Percentiles rank a stretch among this genome's conserved stretches.
These are phyloP conservation scores for Cytospora paraplurivora DNA, from an alignment of 2,329 filamentous ascomycete species.

Conservation along the genomic window DNA sequence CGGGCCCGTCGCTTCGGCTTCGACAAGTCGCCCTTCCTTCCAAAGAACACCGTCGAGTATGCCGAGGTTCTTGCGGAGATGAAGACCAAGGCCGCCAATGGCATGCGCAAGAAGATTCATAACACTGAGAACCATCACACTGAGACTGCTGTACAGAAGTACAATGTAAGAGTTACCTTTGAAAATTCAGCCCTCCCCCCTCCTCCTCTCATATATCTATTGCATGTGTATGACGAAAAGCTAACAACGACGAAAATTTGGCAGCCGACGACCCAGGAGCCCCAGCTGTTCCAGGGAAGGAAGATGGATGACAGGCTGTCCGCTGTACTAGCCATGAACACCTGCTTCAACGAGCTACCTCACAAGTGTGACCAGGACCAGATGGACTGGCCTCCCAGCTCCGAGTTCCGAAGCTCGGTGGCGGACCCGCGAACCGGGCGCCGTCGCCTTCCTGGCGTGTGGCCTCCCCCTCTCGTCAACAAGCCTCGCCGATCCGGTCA, in stretches of 20 bases:
- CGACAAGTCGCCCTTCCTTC: slow-evolving; percentile 15
- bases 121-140: slow-evolving; percentile 15
- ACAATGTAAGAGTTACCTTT: slow-evolving; percentile 1
- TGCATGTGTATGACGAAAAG: slow-evolving; percentile 5
- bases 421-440: neutral
- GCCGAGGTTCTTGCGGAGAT: slow-evolving; percentile 14
- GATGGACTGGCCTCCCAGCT: slow-evolving; percentile 13
- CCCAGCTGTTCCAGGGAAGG: slow-evolving; percentile 3
- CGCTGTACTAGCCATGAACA: slow-evolving; percentile 10
- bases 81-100: slow-evolving; percentile 11
- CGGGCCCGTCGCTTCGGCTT: slow-evolving; percentile 10
- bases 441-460: neutral
- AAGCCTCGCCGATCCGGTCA: slow-evolving; percentile 1
- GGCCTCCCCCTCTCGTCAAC: slow-evolving; percentile 14
- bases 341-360: slow-evolving; percentile 18
- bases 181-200: no score
- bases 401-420: slow-evolving; percentile 11
- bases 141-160: slow-evolving; percentile 1
- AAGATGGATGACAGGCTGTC: slow-evolving; percentile 4
- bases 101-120: slow-evolving; percentile 19
- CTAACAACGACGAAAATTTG: slow-evolving; percentile 3
- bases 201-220: neutral
- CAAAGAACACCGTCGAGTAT: slow-evolving; percentile 14
- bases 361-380: neutral
- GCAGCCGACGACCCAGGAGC: neutral